Evolutionary conservation across 495 filamentous ascomycete species (phyloP).

Genomic region (Viridothelium virens): DNA sequence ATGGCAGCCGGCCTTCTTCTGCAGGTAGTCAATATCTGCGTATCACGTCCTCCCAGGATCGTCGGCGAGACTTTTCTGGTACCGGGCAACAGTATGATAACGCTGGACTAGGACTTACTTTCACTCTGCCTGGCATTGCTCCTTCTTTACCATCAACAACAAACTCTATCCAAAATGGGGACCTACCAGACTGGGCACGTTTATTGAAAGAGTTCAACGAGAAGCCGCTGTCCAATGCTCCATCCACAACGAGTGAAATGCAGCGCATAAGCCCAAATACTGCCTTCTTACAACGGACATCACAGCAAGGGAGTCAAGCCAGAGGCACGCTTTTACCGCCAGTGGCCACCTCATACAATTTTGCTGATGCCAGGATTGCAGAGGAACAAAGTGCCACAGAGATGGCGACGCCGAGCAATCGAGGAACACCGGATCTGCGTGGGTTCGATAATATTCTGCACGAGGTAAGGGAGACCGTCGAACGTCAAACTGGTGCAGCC

Average conservation of each 20-base stretch:
- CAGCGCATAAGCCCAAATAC: not conserved
- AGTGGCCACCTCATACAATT: not conserved
- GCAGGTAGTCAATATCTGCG: not conserved
- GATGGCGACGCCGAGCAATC: constrained; percentile 35
- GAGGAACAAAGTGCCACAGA: constrained; percentile 38
- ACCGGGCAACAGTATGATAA: not conserved
- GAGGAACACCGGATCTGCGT: constrained; percentile 35
- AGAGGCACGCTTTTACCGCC: constrained; percentile 1
- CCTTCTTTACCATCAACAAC: constrained; percentile 6
- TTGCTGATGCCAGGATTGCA: not conserved
- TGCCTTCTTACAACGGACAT: not conserved
- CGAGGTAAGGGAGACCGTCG: not conserved
- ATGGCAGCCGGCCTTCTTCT: not conserved
- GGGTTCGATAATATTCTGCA: not conserved
- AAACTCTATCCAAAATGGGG: not conserved
- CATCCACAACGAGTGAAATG: not conserved
- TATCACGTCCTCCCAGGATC: not conserved
- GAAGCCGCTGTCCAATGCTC: not conserved
- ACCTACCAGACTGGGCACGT: not conserved
- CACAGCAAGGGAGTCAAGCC: not conserved
- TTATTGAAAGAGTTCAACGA: constrained; percentile 6
- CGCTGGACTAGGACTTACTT: not conserved
- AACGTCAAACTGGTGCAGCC: not conserved
- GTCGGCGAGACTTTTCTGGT: not conserved
- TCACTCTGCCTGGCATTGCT: not conserved